Conservation (phyloP, 371 early-diverging fungal genomes). For the Haplosporangium sp. region DNA sequence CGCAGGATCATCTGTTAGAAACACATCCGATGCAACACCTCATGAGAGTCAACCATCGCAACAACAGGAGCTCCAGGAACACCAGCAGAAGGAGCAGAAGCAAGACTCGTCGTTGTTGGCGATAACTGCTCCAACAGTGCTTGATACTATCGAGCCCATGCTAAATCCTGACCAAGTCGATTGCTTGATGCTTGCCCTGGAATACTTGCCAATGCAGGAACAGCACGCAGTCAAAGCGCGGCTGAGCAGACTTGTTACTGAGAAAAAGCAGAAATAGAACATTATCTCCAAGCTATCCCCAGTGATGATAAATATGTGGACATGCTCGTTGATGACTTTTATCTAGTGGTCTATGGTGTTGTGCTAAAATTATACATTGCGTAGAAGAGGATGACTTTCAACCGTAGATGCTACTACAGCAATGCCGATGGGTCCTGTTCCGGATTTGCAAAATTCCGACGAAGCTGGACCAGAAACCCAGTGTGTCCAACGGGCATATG, state of each 20-base stretch:
- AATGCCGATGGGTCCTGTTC: not conserved
- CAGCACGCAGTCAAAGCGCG: constrained; percentile 18
- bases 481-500: constrained; percentile 69
- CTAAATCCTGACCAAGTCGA: constrained; percentile 19
- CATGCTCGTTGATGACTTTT: too few species aligned
- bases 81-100: not conserved
- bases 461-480: constrained; percentile 71
- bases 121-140: not conserved
- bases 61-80: not conserved
- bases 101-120: not conserved
- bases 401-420: too few species aligned
- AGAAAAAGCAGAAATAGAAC: too few species aligned
- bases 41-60: not conserved
- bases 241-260: not conserved
- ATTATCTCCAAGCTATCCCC: too few species aligned
- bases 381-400: too few species aligned
- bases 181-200: constrained; percentile 26
- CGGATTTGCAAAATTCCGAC: constrained; percentile 52
- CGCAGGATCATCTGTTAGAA: not conserved
- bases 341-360: too few species aligned
- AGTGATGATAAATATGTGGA: too few species aligned
- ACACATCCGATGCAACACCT: not conserved
- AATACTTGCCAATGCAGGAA: constrained; percentile 39
- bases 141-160: not conserved
- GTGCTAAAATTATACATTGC: too few species aligned